Base-by-base conservation (phyloP, 768 basidiomycete species). In the Ramaria sp. region DNA sequence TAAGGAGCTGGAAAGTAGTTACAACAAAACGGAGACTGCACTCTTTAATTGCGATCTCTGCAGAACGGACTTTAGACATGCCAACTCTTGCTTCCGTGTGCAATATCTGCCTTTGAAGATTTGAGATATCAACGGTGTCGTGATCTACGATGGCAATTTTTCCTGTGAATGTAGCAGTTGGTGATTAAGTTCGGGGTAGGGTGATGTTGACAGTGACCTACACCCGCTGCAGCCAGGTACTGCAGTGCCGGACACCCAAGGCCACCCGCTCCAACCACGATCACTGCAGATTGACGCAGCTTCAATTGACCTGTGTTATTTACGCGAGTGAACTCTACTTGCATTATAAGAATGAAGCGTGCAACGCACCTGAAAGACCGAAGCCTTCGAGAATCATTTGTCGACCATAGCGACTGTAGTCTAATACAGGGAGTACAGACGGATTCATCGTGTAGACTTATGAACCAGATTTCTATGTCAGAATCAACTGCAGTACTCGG, bases 321-420 rank as follows among this genome's bases (percentile, higher is more conserved):
- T 20, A 60, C 63, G 46, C 48, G 6, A 45, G 22, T 37, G 10
- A 53, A 6, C 1, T 17, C 34, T 37, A 37, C 34, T 10, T 37
- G 10, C 34, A 37, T 3, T 17, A 6, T 42, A 43, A 39, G 20
- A 37, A 12, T 31, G 41, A 19, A 19, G n/a, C 27, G 1, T 47
- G 17, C 3, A 10, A 58, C 71, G 48, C 57, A 87, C 94, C 94
- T 70, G 81, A 75, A 1, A 97, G 75, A 9, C 94, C 94, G 66
- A 96, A 86, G 17, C 83, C 86, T 57, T 90, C 82, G 54, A 96
- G 71, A 57, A 97, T 91, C 93, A 99, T 95, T 67, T 99, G 95
- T 54, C 96, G 77, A 45, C 95, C 93, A 82, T 97, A 98, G 57
- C 94, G 78, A 63, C 76, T 73, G 68, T 95, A 97, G 63, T 97